These are phyloP conservation scores for Botrytis porri DNA, from an alignment of 2,329 filamentous ascomycete species.

Conservation along the genomic window DNA sequence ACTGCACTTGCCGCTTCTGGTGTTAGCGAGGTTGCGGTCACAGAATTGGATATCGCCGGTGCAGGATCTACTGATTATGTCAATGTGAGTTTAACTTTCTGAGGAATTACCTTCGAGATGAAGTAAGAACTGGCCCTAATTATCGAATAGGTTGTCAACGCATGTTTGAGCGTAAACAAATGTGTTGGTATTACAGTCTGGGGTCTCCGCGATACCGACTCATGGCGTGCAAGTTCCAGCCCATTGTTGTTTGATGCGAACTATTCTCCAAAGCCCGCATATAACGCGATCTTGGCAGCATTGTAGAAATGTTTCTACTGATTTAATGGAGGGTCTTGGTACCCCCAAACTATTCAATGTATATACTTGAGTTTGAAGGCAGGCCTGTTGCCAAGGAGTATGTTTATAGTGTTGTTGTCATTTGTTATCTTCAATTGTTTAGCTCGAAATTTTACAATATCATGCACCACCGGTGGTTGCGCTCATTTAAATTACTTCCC, in stretches of 20 bases:
- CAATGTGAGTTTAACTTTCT: slow-evolving; percentile 20
- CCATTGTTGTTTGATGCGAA: slow-evolving; percentile 54
- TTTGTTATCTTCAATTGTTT: neutral
- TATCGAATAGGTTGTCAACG: slow-evolving; percentile 27
- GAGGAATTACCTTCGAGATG: neutral
- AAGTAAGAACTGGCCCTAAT: neutral
- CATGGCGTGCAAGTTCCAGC: slow-evolving; percentile 49
- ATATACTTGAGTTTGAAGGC: neutral
- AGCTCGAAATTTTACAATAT: neutral
- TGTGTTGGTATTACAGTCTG: slow-evolving; percentile 39
- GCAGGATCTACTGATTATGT: slow-evolving; percentile 23
- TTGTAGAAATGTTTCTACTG: neutral
- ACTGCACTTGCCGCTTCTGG: slow-evolving; percentile 45
- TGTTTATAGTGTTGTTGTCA: neutral
- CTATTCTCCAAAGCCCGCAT: slow-evolving; percentile 52
- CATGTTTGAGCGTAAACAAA: slow-evolving; percentile 32
- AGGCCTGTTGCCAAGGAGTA: neutral
- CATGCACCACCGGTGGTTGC: neutral
- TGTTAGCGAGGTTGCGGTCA: slow-evolving; percentile 56
- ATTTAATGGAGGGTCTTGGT: neutral
- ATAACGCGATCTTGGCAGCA: slow-evolving; percentile 41
- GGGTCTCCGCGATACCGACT: slow-evolving; percentile 43
- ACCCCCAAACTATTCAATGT: neutral
- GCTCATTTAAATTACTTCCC: neutral
- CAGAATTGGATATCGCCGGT: slow-evolving; percentile 56